phyloP scores from a whole-genome alignment of 129 eudicot genomes.

The Scalesia atractyloides region DNA sequence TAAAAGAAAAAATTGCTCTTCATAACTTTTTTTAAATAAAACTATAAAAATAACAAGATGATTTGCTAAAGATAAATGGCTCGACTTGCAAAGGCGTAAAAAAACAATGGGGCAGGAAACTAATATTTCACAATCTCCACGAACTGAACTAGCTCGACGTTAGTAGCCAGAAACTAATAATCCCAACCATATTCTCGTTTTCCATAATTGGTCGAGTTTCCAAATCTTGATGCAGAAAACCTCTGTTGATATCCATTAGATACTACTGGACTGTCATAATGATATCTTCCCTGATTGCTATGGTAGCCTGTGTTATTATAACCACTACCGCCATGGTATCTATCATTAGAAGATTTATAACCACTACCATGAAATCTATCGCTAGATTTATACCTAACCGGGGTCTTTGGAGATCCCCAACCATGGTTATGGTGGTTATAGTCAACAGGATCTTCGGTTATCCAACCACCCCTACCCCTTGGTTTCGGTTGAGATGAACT shows the following conservation, averaged over 20 bases:
- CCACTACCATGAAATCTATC: conserved; percentile 26
- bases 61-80: neutral
- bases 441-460: conserved; percentile 63
- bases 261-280: conserved; percentile 29
- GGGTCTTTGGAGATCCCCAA: conserved; percentile 76
- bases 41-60: neutral
- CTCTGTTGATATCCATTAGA: conserved; percentile 54
- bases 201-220: conserved; percentile 43
- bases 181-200: conserved; percentile 50
- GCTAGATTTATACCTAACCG: conserved; percentile 34
- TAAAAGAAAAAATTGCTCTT: neutral
- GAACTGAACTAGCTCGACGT: neutral
- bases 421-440: conserved; percentile 17
- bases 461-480: conserved; percentile 66
- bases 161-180: conserved; percentile 25
- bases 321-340: conserved; percentile 37
- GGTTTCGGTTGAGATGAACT: conserved; percentile 46
- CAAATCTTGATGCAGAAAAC: conserved; percentile 53
- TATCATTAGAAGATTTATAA: conserved; percentile 29
- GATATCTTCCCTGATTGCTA: conserved; percentile 35
- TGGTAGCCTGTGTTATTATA: conserved; percentile 41
- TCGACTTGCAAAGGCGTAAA: conserved; percentile 9
- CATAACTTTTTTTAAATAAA: neutral
- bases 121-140: neutral
- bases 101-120: neutral